Evolutionary conservation across 1,139 yeast species (phyloP), one percentile per base, ranked within the genome.

Genomic region (Suhomyces ambrosiae): DNA sequence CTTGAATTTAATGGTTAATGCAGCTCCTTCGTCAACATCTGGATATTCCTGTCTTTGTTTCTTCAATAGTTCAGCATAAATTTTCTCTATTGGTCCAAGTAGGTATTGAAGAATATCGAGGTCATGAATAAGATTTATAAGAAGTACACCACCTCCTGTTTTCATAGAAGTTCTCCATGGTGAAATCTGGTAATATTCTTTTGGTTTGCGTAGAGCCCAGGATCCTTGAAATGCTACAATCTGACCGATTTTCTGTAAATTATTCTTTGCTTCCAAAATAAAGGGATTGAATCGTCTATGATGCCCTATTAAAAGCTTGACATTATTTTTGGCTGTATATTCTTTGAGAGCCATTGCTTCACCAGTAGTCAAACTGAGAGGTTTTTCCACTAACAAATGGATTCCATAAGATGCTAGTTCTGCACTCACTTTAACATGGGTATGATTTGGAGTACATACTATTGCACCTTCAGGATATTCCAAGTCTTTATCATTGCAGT

Each of bases 21-120:
- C 65, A 0, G 72, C 72, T 14, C 73, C 74, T 47, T 68, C 74
- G 40, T 68, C 74, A n/a, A 61, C 71, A 23, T 56, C 50, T 2
- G 58, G 55, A 34, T 52, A 54, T 16, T 58, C 53, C 3, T 38
- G 25, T 37, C 72, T 49, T 43, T 65, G 70, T 45, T 63, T 64
- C 28, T 53, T 46, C 27, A 64, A 49, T 26, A 60, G 48, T 41
- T 68, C 74, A 1, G 72, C 73, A 41, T 65, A 68, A 9, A 68
- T 61, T 34, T 61, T 54, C 17, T 57, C 61, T 16, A 68, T 60
- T 0, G 71, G 71, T 1, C 74, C 74, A 39, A 68, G 54, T 22
- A 68, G 46, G 43, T 57, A 66, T 39, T 65, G 65, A 18, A 68
- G 52, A 21, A 68, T 48, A 40, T 68, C 74, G 30, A 68, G 51